Evolutionary conservation across 2,329 filamentous ascomycete genomes (phyloP), one percentile per base, ranked within the genome.

Genomic region (Xylariales sp.): DNA sequence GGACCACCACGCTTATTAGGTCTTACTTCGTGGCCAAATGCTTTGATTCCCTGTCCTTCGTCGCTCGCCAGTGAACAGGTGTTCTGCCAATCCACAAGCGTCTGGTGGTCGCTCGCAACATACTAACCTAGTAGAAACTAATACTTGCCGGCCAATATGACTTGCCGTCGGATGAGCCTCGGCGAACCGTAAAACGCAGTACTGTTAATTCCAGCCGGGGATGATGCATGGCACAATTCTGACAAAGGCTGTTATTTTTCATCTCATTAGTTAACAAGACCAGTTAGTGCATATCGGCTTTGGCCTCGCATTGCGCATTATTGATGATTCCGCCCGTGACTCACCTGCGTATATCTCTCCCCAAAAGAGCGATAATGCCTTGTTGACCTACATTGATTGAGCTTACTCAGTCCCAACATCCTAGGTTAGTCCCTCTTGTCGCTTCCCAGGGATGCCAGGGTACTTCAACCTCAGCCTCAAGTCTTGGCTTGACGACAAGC

Each of bases 401-500:
- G 34, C 61, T 57, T 49, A 39, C 54, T 53, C 54, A 58, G 45
- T 48, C 36, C 48, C 23, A 8, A 12, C 14, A n/a, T 18, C 7
- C 30, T 23, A n/a, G n/a, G n/a, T n/a, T n/a, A 8, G 10, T 23
- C n/a, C 36, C 12, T 23, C n/a, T 23, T 9, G 23, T 32, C 7
- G 48, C 39, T 46, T 41, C 45, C 45, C 10, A 39, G 45, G 43
- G 34, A 43, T 41, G 43, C 45, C 10, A 39, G 45, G 43, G 34
- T 50, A 8, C 23, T 50, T 34, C 9, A 41, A 16, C 41, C 49
- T 60, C 30, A 60, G 62, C 62, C 55, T 65, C 49, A 52, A 34
- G 45, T 48, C 39, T 55, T 39, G 5, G 45, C 62, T 59, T 30
- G 39, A 53, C 54, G 30, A 64, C 61, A 50, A 30, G n/a, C 7